Conservation (phyloP, 768 basidiomycete genomes). For the Flagelloscypha sp. region DNA sequence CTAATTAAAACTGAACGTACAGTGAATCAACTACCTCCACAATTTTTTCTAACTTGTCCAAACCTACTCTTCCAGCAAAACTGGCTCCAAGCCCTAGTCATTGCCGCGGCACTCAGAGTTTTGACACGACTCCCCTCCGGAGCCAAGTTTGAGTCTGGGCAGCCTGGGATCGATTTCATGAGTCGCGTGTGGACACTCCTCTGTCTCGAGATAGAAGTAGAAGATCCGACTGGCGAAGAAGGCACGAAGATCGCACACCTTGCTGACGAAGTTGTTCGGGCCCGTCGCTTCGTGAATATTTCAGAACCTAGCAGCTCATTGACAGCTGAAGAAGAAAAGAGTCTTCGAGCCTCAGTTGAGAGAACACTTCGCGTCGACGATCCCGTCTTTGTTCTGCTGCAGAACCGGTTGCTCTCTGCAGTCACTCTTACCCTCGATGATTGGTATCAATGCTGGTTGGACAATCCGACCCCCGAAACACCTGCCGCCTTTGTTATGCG, state of each 20-base stretch:
- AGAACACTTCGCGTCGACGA: constrained; percentile 54
- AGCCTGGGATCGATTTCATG: constrained; percentile 33
- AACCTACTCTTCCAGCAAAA: constrained; percentile 56
- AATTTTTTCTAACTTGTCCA: constrained; percentile 53
- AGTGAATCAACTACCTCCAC: constrained; percentile 54
- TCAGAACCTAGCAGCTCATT: constrained; percentile 9
- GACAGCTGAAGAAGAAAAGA: constrained; percentile 36
- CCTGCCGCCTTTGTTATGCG: no score
- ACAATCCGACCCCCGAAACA: no score
- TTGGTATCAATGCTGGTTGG: no score
- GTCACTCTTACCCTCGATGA: no score
- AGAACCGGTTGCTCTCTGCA: constrained; percentile 46
- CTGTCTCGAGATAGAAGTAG: constrained; percentile 42
- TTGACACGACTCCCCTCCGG: constrained; percentile 38
- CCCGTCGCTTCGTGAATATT: constrained; percentile 24
- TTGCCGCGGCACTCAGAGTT: constrained; percentile 51
- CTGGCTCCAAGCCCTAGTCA: constrained; percentile 60
- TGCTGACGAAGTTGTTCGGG: constrained; percentile 64
- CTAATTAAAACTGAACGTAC: constrained; percentile 2
- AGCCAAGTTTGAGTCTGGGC: constrained; percentile 9
- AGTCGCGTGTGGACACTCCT: constrained; percentile 60
- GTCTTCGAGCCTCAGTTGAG: constrained; percentile 52
- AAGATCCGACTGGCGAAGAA: constrained; percentile 14
- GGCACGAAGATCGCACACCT: constrained; percentile 57
- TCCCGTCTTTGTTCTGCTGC: constrained; percentile 60